These are phyloP conservation scores for Biscogniauxia sp. DNA, from an alignment of 2,329 filamentous ascomycete species.

Conservation along the genomic window DNA sequence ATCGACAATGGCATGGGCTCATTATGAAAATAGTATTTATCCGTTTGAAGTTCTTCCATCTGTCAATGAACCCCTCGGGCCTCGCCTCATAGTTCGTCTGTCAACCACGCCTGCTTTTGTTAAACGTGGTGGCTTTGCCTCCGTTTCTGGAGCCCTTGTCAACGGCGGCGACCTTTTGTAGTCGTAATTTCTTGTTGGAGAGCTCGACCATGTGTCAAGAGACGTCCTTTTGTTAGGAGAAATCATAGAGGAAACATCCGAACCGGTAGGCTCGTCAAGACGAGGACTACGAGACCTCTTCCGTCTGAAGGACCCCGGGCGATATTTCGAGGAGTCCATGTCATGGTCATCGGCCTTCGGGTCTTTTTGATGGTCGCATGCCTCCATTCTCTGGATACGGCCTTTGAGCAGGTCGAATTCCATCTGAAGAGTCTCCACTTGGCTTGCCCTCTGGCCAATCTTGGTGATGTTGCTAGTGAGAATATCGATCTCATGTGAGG, in stretches of 20 bases:
- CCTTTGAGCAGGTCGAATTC: constrained; percentile 41
- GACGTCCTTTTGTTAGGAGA: neutral
- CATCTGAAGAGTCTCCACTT: constrained; percentile 41
- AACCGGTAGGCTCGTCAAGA: neutral
- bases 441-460: constrained; percentile 37
- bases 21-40: neutral
- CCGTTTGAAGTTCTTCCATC: neutral
- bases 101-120: constrained; percentile 11
- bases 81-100: constrained; percentile 7
- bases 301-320: neutral
- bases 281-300: constrained; percentile 5
- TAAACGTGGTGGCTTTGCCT: neutral
- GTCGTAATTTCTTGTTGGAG: constrained; percentile 1
- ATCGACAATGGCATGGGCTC: neutral
- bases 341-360: neutral
- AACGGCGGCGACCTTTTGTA: constrained; percentile 1
- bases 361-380: constrained; percentile 11
- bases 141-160: neutral
- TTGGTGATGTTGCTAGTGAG: constrained; percentile 39
- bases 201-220: constrained; percentile 1
- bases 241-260: neutral
- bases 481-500: constrained; percentile 38
- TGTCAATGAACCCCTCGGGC: neutral
- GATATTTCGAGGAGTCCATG: neutral
- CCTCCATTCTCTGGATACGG: constrained; percentile 36